These are phyloP conservation scores for Skeletonema costatum DNA, from an alignment of 108 stramenopile species.

Conservation along the genomic window DNA sequence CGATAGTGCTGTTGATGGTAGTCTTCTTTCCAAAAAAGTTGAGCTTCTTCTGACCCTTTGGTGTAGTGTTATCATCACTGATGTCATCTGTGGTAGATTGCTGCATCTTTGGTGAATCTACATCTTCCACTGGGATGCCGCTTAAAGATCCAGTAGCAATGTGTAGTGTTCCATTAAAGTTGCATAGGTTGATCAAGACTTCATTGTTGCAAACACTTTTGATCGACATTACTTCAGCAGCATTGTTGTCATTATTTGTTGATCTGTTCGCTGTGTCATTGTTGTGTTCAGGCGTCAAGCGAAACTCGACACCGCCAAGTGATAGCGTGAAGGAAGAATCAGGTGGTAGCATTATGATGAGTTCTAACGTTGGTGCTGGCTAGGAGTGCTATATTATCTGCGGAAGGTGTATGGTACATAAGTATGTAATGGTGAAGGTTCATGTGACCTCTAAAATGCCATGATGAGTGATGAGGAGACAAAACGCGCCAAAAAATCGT, in stretches of 20 bases:
- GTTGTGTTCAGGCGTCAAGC: constrained; percentile 19
- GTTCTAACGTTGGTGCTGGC: neutral
- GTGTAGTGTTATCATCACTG: neutral
- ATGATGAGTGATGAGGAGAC: neutral
- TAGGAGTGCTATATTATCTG: too few species aligned
- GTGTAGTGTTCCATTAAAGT: neutral
- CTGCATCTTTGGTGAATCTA: neutral
- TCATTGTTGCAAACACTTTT: neutral
- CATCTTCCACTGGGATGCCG: neutral
- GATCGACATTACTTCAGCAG: neutral
- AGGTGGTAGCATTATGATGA: neutral
- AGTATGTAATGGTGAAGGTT: neutral
- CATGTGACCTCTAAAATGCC: neutral
- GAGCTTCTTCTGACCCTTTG: neutral
- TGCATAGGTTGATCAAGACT: neutral
- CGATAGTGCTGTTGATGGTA: too few species aligned
- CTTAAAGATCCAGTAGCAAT: neutral
- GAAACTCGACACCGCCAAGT: constrained; percentile 48
- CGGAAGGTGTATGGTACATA: too few species aligned
- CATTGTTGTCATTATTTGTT: neutral
- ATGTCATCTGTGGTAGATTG: neutral
- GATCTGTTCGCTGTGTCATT: neutral
- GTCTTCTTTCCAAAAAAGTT: neutral
- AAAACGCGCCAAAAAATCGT: too few species aligned
- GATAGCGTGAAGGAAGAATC: constrained; percentile 40